Conservation (phyloP, 2,329 filamentous ascomycete genomes). For the Trichoderma sp. region DNA sequence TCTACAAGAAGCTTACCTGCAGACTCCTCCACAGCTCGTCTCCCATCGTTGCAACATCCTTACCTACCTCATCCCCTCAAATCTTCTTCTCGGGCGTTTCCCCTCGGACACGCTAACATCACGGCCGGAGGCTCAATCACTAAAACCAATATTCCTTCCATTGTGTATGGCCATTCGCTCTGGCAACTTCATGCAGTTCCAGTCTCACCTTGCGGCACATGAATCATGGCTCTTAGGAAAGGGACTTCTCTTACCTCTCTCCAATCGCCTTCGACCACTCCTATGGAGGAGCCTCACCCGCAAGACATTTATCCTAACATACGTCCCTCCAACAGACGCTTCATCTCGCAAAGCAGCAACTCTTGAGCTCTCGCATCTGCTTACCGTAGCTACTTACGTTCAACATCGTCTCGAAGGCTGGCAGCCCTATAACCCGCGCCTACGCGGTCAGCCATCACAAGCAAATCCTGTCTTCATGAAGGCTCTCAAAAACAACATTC, state of each 20-base stretch:
- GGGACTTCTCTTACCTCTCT: slow-evolving; percentile 74
- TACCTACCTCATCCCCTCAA: slow-evolving; percentile 79
- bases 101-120: slow-evolving; percentile 69
- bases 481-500: slow-evolving; percentile 52
- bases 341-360: slow-evolving; percentile 69
- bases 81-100: slow-evolving; percentile 83
- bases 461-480: slow-evolving; percentile 57
- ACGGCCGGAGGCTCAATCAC: slow-evolving; percentile 62
- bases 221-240: slow-evolving; percentile 76
- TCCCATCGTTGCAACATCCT: slow-evolving; percentile 80
- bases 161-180: slow-evolving; percentile 72
- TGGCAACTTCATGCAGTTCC: slow-evolving; percentile 76
- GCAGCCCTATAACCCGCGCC: slow-evolving; percentile 45
- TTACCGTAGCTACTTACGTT: slow-evolving; percentile 64
- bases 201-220: slow-evolving; percentile 65
- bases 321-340: slow-evolving; percentile 64
- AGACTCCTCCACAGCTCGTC: slow-evolving; percentile 64
- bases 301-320: slow-evolving; percentile 76
- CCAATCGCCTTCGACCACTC: slow-evolving; percentile 76
- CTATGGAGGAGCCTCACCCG: slow-evolving; percentile 84
- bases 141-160: slow-evolving; percentile 70
- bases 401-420: slow-evolving; percentile 67
- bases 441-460: slow-evolving; percentile 46
- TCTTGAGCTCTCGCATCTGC: slow-evolving; percentile 71
- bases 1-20: slow-evolving; percentile 77